These are phyloP conservation scores for Galerina sulciceps DNA, from an alignment of 768 basidiomycete species.

Conservation along the genomic window DNA sequence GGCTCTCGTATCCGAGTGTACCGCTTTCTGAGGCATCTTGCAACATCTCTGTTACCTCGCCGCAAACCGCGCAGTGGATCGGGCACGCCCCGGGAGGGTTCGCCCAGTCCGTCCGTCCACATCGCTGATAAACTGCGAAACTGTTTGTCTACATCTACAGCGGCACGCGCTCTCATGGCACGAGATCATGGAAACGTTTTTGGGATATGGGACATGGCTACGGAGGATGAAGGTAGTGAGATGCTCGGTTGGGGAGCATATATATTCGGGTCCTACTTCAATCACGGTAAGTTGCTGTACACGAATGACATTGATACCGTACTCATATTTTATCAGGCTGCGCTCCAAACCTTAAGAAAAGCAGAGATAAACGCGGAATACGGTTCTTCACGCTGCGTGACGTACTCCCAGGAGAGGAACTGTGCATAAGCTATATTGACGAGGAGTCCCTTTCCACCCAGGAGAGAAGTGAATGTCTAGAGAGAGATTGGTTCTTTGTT, in stretches of 20 bases:
- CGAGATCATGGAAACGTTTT: constrained; percentile 72
- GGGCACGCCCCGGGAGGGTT: not conserved
- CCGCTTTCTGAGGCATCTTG: constrained; percentile 48
- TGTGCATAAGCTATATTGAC: constrained; percentile 59
- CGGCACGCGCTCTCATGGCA: constrained; percentile 55
- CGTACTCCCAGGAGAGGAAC: constrained; percentile 53
- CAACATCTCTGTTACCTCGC: not conserved
- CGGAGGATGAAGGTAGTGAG: constrained; percentile 51
- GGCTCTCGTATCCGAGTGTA: constrained; percentile 58
- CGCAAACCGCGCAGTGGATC: not conserved
- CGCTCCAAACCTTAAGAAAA: constrained; percentile 54
- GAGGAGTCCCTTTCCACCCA: constrained; percentile 27
- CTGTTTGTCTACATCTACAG: constrained; percentile 43
- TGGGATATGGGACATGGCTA: constrained; percentile 65
- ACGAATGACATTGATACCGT: not conserved
- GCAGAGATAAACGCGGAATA: constrained; percentile 40
- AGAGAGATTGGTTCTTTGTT: constrained; percentile 59
- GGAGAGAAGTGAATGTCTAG: constrained; percentile 44
- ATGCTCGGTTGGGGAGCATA: constrained; percentile 74
- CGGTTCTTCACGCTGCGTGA: constrained; percentile 49
- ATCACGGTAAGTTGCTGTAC: constrained; percentile 54
- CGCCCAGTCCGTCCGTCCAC: not conserved
- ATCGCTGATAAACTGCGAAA: constrained; percentile 18
- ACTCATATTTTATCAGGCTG: constrained; percentile 42
- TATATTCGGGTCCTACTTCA: constrained; percentile 66